Evolutionary conservation across 1,284 basidiomycete genomes (phyloP).

Genomic region (Boletellus deceptivus): DNA sequence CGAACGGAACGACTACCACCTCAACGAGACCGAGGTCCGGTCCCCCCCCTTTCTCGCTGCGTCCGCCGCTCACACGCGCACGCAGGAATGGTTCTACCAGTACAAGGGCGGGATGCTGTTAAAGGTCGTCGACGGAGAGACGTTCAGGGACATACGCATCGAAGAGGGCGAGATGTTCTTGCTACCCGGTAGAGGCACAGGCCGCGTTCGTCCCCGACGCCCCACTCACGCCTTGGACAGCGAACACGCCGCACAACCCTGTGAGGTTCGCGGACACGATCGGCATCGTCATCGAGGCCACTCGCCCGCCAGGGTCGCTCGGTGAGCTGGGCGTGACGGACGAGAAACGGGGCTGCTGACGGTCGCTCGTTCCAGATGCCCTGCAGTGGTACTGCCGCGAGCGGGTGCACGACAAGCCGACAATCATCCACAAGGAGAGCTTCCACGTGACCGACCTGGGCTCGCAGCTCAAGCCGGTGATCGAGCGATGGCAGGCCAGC

Average conservation of each 20-base stretch:
- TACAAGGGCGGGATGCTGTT: conserved; percentile 89
- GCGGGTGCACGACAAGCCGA: conserved; percentile 63
- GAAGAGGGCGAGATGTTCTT: conserved; percentile 97
- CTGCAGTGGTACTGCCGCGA: conserved; percentile 94
- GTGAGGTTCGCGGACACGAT: conserved; percentile 89
- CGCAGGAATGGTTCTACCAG: conserved; percentile 94
- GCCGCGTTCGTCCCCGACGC: too few species aligned
- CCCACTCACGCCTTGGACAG: conserved; percentile 38
- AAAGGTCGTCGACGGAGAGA: conserved; percentile 83
- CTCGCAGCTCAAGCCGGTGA: conserved; percentile 91
- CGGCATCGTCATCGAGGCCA: conserved; percentile 93
- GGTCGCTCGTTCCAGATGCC: conserved; percentile 57
- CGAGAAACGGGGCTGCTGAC: not conserved
- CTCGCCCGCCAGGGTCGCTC: conserved; percentile 63
- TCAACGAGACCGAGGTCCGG: conserved; percentile 85
- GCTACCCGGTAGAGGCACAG: conserved; percentile 67
- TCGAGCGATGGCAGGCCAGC: conserved; percentile 72
- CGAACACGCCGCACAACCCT: conserved; percentile 94
- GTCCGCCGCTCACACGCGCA: not conserved
- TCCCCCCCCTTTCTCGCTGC: not conserved
- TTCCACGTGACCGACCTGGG: conserved; percentile 93
- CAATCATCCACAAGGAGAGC: conserved; percentile 81
- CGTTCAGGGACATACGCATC: conserved; percentile 85
- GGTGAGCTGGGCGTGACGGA: conserved; percentile 40
- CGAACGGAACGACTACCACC: conserved; percentile 87